Evolutionary conservation across 164 flowering plant species (phyloP), one percentile per base, ranked within the genome.

Genomic region (Vitis amurensis): DNA sequence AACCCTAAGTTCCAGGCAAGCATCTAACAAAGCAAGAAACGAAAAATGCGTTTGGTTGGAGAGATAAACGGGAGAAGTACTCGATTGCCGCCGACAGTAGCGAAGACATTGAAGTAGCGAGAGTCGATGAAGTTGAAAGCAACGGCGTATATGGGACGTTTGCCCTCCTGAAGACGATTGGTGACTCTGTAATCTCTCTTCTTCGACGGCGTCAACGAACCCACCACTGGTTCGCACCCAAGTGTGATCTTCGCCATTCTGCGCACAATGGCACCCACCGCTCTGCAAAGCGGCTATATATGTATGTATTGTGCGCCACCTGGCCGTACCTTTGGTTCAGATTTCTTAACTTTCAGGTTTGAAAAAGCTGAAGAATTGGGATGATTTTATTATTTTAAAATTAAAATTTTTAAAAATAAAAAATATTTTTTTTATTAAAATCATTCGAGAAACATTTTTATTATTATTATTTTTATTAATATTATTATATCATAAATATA

Each of bases 71-170:
- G 16, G 11, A 23, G 16, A 17, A 60, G 27, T 69, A 93, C 97
- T 63, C 97, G 86, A 69, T 92, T 89, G 56, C 94, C 97, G 8
- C 99, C 97, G 67, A 84, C 97, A 17, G 99, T 92, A 70, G 97
- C 97, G 78, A 94, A 94, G 83, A 90, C 88, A 72, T 85, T 87
- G 91, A 78, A 90, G 84, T 81, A 92, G 55, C 91, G 89, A 52
- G 97, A 84, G 70, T 94, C 99, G 65, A 94, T 79, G 88, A 94
- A 94, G 78, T 94, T 94, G 88, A 94, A 94, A 71, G 82, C 93
- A 79, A 92, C 79, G 77, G 97, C 97, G 78, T 92, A 91, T 3
- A 94, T 72, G 15, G 99, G 99, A 4, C 91, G 87, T 68, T 91
- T 92, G 66, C 99, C 97, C 69, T 94, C 98, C 59, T 90, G 94